Evolutionary conservation across 345 rosid species (phyloP), one percentile per base, ranked within the genome.

Genomic region (Linum lewisii): DNA sequence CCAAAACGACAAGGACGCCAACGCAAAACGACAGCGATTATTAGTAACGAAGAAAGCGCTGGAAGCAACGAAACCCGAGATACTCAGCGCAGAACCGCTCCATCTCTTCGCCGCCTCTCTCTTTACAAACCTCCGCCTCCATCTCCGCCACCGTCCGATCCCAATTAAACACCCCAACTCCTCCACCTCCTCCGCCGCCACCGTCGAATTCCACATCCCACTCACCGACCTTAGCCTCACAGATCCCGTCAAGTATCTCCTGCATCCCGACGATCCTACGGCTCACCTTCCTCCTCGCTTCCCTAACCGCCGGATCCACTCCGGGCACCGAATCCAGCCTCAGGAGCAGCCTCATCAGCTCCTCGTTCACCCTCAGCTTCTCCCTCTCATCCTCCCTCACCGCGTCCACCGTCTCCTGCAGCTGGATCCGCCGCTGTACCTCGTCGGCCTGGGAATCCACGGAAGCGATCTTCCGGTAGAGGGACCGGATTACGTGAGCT

Each of bases 301-400:
- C 96, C 74, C 95, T 80, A 69, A 91, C 76, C 51, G 86, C 20
- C 51, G 72, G 83, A 70, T 88, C 73, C 13, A 79, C n/a, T 50
- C 98, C 95, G 0, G 94, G 95, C 0, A 91, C 95, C 0, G 95
- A 78, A 47, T 91, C 98, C 47, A 91, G 84, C 73, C 75, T 78
- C 60, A 91, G 79, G 47, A 91, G 80, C 72, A 91, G 74, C 52
- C 78, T 32, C 96, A 91, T 91, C 76, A 86, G 57, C 13, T 80
- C 71, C 79, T 91, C 98, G 82, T 86, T 82, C 74, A 91, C 73
- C 65, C 81, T 76, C 59, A 86, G 71, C 75, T 79, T 82, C 79
- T 91, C 96, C 2, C 75, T 58, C 24, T 78, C 87, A 18, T 78
- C 68, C 51, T 63, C 65, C 76, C 96, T 80, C 54, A 88, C 63